These are phyloP conservation scores for Diversispora eburnea DNA, from an alignment of 192 early-diverging fungal genomes.

Conservation along the genomic window DNA sequence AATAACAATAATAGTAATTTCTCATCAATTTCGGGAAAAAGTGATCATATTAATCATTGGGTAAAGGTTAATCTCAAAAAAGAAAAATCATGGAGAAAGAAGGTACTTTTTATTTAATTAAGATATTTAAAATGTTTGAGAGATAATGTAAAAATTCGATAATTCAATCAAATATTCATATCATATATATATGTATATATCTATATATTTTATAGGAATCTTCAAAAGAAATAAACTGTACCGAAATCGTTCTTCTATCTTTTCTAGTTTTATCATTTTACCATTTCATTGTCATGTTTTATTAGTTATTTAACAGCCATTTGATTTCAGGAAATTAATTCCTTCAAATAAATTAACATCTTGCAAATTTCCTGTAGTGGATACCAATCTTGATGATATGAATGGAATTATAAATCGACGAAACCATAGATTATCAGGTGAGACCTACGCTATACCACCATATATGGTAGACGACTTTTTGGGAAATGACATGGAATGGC, in stretches of 20 bases:
- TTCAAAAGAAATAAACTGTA: not conserved
- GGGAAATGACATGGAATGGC: not conserved
- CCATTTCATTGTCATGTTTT: not conserved
- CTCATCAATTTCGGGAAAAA: not conserved
- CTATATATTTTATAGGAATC: not conserved
- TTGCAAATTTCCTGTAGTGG: constrained; percentile 26
- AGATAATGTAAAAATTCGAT: not conserved
- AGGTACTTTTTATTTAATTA: constrained; percentile 7
- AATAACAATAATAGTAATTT: not conserved
- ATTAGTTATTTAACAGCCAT: not conserved
- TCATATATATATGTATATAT: not conserved
- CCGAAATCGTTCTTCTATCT: not conserved
- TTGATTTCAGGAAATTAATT: not conserved
- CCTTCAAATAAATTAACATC: not conserved
- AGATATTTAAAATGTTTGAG: not conserved
- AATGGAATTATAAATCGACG: constrained; percentile 45
- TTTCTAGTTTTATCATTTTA: not conserved
- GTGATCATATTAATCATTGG: not conserved
- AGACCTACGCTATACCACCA: not conserved
- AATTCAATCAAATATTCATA: not conserved
- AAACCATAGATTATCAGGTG: constrained; percentile 15
- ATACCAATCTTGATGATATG: constrained; percentile 42
- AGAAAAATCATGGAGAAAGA: not conserved
- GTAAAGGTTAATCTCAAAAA: not conserved
- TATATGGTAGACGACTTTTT: not conserved